Base-by-base conservation (phyloP, 225 moss, liverwort and hornwort genomes). In the Anthoceros angustus region DNA sequence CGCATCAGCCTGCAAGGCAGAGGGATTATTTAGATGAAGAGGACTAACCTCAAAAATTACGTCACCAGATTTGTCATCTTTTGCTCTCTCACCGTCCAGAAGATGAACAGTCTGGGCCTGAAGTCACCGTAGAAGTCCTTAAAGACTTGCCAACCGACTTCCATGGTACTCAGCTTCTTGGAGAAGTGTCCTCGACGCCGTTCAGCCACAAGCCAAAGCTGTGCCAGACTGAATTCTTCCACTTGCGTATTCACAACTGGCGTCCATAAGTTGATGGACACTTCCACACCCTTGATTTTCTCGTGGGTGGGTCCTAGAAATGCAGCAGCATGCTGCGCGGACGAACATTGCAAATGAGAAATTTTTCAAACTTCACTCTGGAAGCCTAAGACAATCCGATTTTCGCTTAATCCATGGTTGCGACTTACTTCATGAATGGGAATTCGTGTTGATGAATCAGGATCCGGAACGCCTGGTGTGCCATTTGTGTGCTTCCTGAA, bases 131-230 rank as follows among this genome's bases (percentile, higher is more conserved):
- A 80, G 4, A 80, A 70, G 39, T 83, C 83, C 21, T 74, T 74
- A 55, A 77, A 83, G 7, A 83, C 80, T 70, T 84, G 83, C 83
- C 83, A 84, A 7, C 83, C 83, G 11, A 38, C 80, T 76, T 83
- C 83, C 11, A 83, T 70, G 48, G 83, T 68, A 68, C 78, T 83
- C 74, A 80, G 71, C 63, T 69, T 50, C 74, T 77, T 73, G 46
- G 75, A 43, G 15, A 39, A 38, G 41, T 67, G 77, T 66, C 61
- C 75, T 6, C 74, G 74, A 61, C 16, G 20, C 68, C 75, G 77
- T 32, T 77, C 80, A 66, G 77, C 80, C 74, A 80, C 76, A 0
- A 83, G 69, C 83, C 80, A 83, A 9, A 83, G 76, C 39, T 83
- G 80, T 0, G 83, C 75, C n/a, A 80, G 55, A 69, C 83, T 83